phyloP scores from a whole-genome alignment of 129 eudicot genomes.

The Erigeron canadensis region DNA sequence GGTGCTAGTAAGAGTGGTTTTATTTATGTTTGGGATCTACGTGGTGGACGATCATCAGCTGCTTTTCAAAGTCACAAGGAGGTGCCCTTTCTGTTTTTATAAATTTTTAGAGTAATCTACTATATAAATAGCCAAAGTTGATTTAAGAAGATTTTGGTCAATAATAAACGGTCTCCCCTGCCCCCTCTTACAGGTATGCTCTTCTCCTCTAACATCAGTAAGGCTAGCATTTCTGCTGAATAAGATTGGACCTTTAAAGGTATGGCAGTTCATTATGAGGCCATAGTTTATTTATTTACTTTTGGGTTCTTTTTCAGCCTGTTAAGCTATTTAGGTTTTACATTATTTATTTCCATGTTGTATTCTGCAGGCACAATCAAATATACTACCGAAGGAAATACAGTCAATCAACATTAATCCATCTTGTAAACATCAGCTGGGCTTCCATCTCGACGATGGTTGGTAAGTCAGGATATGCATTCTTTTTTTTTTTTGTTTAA shows the following conservation, averaged over 20 bases:
- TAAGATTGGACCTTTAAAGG: slow-evolving; percentile 76
- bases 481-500: background rate
- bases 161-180: slow-evolving; percentile 14
- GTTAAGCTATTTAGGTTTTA: background rate
- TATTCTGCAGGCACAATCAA: slow-evolving; percentile 80
- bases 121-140: background rate
- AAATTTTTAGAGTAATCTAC: background rate
- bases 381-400: slow-evolving; percentile 62
- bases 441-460: slow-evolving; percentile 97
- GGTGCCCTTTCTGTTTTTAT: slow-evolving; percentile 37
- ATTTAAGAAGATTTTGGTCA: slow-evolving; percentile 9
- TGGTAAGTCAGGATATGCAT: slow-evolving; percentile 57
- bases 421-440: slow-evolving; percentile 65
- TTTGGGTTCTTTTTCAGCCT: slow-evolving; percentile 2
- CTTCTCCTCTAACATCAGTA: slow-evolving; percentile 60
- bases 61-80: slow-evolving; percentile 80
- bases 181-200: slow-evolving; percentile 44
- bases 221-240: slow-evolving; percentile 71
- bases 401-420: slow-evolving; percentile 78
- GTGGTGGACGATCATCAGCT: slow-evolving; percentile 83
- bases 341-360: background rate
- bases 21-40: slow-evolving; percentile 86
- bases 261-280: slow-evolving; percentile 24
- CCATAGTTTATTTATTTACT: slow-evolving; percentile 6
- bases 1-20: slow-evolving; percentile 86